Base-by-base conservation (phyloP, 2,329 filamentous ascomycete genomes). In the Epichloe amarillans region DNA sequence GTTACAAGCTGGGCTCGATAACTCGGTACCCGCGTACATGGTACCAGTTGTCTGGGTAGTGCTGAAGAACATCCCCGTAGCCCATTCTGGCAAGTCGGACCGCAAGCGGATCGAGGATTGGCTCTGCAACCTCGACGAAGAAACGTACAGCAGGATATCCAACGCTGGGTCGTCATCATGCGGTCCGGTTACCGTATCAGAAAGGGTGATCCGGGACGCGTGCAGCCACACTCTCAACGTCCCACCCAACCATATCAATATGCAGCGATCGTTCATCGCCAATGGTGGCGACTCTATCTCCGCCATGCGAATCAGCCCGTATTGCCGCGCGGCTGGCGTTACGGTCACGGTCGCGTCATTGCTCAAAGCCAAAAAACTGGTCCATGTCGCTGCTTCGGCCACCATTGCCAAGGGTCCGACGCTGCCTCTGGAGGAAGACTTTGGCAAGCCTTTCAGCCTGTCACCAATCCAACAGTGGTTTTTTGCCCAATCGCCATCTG, bases 261-360 rank as follows among this genome's bases (percentile, higher is more conserved):
- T 54, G 41, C 36, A 54, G 36, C 36, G 47, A 41, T 54, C 52
- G 0, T 54, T 54, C 33, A 54, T 54, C 39, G 50, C 52, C 3
- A 52, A 52, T 36, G 47, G 50, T 33, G 52, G 52, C 30, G 52
- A 54, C 36, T 54, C 52, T 12, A 54, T 54, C 17, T 54, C 52
- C 17, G 52, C 52, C 12, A 54, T 54, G 52, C 42, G 41, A 30
- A 14, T 41, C 26, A 50, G 49, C 12, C 49, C 49, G 10, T 46
- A 46, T 26, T 50, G 49, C 23, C 49, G 49, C 33, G 36, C 49
- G 6, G 21, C 49, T 35, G 42, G 42, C 15, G 21, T 46, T 46
- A 15, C 40, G 8, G 21, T 50, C 14, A 41, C 49, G 5, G 49
- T 50, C 30, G 49, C 43, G 12, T 46, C 49, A 5, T 23, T 50